Conservation (phyloP, 2,329 filamentous ascomycete genomes). For the Colletotrichum falcatum region DNA sequence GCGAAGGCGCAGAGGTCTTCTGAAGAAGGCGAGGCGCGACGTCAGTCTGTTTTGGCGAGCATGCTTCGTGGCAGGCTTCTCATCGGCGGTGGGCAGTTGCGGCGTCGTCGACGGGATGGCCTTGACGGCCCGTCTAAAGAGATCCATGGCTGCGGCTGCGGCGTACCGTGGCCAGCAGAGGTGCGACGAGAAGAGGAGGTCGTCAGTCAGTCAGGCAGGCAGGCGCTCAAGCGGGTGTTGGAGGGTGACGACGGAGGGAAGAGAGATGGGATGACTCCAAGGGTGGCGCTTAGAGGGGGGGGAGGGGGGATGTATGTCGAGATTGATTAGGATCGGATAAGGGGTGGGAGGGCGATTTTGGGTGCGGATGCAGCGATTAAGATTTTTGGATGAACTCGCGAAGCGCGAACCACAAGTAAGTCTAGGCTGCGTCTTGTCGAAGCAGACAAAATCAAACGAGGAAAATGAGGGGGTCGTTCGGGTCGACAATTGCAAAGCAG, state of each 20-base stretch:
- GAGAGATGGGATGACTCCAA: conserved; percentile 30
- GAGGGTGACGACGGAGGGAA: conserved; percentile 16
- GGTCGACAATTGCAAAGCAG: conserved; percentile 24
- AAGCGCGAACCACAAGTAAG: conserved; percentile 35
- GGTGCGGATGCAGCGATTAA: conserved; percentile 14
- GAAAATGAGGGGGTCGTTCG: not conserved
- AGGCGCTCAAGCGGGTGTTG: conserved; percentile 7
- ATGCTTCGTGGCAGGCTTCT: conserved; percentile 56
- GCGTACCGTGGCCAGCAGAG: conserved; percentile 27
- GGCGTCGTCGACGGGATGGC: conserved; percentile 57
- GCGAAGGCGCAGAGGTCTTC: conserved; percentile 86
- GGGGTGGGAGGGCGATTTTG: conserved; percentile 8
- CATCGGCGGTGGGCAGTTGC: conserved; percentile 63
- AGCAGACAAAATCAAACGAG: conserved; percentile 16
- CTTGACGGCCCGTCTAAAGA: conserved; percentile 67
- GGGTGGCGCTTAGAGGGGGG: conserved; percentile 7
- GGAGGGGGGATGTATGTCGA: conserved; percentile 11
- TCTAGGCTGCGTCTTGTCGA: conserved; percentile 29
- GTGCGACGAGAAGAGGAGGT: not conserved
- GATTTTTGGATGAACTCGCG: conserved; percentile 31
- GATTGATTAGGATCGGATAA: conserved; percentile 25
- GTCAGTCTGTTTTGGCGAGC: conserved; percentile 55
- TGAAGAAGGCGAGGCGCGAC: conserved; percentile 80
- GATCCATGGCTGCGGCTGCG: conserved; percentile 60
- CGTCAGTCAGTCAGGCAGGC: no score